Percentiles rank a stretch among this genome's conserved stretches.
phyloP scores from a whole-genome alignment of 345 rosid species.

The Pugionium dolabratum region DNA sequence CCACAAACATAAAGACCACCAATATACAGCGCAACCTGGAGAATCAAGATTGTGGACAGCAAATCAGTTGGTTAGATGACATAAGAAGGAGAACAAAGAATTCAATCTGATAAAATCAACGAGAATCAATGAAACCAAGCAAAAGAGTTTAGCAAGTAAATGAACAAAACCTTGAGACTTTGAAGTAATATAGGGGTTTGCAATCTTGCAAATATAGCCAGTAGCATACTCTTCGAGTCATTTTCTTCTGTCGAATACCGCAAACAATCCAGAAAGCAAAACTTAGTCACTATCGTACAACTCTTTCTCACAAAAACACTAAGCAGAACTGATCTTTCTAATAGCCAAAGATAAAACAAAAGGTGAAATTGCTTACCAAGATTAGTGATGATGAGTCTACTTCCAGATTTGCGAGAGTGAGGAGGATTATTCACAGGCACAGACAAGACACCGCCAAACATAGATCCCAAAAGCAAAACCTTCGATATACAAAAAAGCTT shows the following conservation, averaged over 20 bases:
- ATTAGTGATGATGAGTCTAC: constrained; percentile 65
- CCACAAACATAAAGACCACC: constrained; percentile 79
- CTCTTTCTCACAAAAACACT: constrained; percentile 1
- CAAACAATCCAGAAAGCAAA: constrained; percentile 49
- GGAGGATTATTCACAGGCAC: constrained; percentile 67
- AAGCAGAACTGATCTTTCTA: constrained; percentile 1
- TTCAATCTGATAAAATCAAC: background rate
- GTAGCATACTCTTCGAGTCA: constrained; percentile 54
- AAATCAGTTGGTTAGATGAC: constrained; percentile 13
- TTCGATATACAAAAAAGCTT: constrained; percentile 17
- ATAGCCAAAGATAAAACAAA: background rate
- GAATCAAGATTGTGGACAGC: constrained; percentile 28
- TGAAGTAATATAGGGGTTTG: constrained; percentile 68
- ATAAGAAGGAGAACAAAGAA: background rate
- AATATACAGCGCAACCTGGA: constrained; percentile 81
- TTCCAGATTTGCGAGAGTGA: constrained; percentile 85
- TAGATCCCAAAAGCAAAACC: constrained; percentile 44
- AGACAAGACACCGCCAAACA: constrained; percentile 69
- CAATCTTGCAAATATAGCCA: constrained; percentile 55
- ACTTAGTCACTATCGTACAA: constrained; percentile 41
- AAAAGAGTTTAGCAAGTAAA: constrained; percentile 9
- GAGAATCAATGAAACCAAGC: constrained; percentile 4
- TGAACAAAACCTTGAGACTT: constrained; percentile 74
- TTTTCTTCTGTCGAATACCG: constrained; percentile 46
- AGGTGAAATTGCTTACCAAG: constrained; percentile 47